phyloP scores from a whole-genome alignment of 176 grass and related monocot species.

The Otatea glauca region DNA sequence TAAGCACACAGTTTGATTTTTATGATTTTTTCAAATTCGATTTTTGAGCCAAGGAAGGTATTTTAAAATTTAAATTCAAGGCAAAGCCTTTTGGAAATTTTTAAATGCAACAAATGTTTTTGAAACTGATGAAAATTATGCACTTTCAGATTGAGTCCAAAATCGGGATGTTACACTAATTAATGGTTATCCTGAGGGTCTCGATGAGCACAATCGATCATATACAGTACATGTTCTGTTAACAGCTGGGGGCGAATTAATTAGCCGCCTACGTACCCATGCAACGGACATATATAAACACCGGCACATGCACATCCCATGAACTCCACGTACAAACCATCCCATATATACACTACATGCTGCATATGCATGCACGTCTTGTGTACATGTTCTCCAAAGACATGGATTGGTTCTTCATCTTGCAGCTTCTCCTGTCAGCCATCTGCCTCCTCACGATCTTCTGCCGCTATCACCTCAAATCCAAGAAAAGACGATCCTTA shows the following conservation, averaged over 20 bases:
- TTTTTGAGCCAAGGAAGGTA: too few relatives aligned
- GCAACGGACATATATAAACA: conserved; percentile 20
- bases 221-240: not conserved
- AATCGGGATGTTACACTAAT: too few relatives aligned
- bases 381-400: not conserved
- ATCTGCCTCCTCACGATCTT: conserved; percentile 4
- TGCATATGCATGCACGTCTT: not conserved
- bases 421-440: conserved; percentile 17
- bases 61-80: too few relatives aligned
- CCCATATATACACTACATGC: not conserved
- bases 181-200: too few relatives aligned
- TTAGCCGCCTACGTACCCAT: not conserved
- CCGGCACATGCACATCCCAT: not conserved
- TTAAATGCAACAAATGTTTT: too few relatives aligned
- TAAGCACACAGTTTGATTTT: too few relatives aligned
- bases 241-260: not conserved
- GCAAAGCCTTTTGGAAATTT: too few relatives aligned
- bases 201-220: conserved; percentile 2
- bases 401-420: conserved; percentile 32
- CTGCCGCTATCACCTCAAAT: not conserved
- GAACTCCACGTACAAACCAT: not conserved
- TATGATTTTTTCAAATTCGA: too few relatives aligned
- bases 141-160: too few relatives aligned
- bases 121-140: too few relatives aligned
- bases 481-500: not conserved